These are phyloP conservation scores for Pythium scleroteichum DNA, from an alignment of 352 stramenopile species.

Conservation along the genomic window DNA sequence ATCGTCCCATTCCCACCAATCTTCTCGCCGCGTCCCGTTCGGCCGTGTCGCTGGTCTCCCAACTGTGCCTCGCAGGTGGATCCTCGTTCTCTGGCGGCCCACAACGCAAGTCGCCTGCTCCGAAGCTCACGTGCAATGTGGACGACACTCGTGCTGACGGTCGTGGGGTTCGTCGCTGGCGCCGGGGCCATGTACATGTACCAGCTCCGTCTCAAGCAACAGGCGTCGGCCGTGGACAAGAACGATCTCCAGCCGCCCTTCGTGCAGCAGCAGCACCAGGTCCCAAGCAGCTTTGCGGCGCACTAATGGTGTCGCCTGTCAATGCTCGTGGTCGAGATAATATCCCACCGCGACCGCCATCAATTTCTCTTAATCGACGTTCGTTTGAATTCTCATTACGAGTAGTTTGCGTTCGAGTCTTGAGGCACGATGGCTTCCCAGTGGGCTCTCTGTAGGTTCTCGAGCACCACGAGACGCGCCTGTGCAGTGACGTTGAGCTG, in stretches of 20 bases:
- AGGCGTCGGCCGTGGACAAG: constrained; percentile 1
- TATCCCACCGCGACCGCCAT: too few relatives aligned
- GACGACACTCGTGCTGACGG: constrained; percentile 18
- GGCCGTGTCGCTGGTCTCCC: too few relatives aligned
- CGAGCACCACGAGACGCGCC: neutral
- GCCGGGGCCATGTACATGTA: constrained; percentile 18
- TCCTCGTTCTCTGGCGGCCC: neutral
- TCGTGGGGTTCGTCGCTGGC: constrained; percentile 19
- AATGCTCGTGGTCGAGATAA: neutral
- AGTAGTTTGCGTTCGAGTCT: neutral
- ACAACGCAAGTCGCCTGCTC: neutral
- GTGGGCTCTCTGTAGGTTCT: constrained; percentile 4
- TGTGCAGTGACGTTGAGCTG: constrained; percentile 1
- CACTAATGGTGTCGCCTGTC: neutral
- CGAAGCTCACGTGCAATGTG: constrained; percentile 11
- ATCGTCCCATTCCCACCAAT: too few relatives aligned
- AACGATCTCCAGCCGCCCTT: constrained; percentile 16
- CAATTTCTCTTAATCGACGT: too few relatives aligned
- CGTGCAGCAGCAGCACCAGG: constrained; percentile 16
- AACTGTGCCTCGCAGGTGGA: neutral
- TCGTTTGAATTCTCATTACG: neutral
- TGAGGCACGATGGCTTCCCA: neutral
- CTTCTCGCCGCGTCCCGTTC: too few relatives aligned
- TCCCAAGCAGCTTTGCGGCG: neutral
- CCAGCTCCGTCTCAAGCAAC: constrained; percentile 8